Percentiles rank a stretch among this genome's conserved stretches.
Conservation (phyloP, 805 yeast species). For the Kregervanrija fluxuum region DNA sequence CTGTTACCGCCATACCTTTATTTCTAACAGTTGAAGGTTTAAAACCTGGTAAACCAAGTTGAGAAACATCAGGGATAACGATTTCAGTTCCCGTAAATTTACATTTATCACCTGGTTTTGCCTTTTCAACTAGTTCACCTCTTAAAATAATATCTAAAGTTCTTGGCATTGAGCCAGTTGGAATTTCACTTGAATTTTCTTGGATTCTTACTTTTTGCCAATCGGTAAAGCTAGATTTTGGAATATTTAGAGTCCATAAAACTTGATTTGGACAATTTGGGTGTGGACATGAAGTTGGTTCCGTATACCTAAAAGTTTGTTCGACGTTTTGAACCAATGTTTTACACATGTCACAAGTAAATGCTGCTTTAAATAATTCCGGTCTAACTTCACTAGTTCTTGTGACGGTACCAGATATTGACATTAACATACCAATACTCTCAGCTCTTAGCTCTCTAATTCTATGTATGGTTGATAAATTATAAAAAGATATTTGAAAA, state of each 20-base stretch:
- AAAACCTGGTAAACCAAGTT: conserved; percentile 90
- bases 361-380: conserved; percentile 78
- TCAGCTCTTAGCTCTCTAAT: conserved; percentile 89
- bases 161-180: conserved; percentile 98
- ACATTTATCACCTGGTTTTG: conserved; percentile 96
- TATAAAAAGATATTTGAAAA: conserved; percentile 87
- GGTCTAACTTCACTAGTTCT: conserved; percentile 96
- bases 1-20: conserved; percentile 42
- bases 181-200: conserved; percentile 93
- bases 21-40: conserved; percentile 72
- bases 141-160: conserved; percentile 86
- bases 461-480: conserved; percentile 72
- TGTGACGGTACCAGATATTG: conserved; percentile 91
- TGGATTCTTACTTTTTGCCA: conserved; percentile 97
- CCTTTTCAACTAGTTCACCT: conserved; percentile 92
- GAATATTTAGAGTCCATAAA: conserved; percentile 75
- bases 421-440: conserved; percentile 74
- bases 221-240: conserved; percentile 83
- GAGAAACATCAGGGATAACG: conserved; percentile 91
- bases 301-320: conserved; percentile 88
- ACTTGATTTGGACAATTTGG: conserved; percentile 84
- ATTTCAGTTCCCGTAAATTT: conserved; percentile 91
- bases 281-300: conserved; percentile 86
- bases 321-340: conserved; percentile 84
- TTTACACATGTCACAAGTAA: conserved; percentile 83